phyloP scores from a whole-genome alignment of 2,329 filamentous ascomycete genomes.

The Pseudogymnoascus sp. region DNA sequence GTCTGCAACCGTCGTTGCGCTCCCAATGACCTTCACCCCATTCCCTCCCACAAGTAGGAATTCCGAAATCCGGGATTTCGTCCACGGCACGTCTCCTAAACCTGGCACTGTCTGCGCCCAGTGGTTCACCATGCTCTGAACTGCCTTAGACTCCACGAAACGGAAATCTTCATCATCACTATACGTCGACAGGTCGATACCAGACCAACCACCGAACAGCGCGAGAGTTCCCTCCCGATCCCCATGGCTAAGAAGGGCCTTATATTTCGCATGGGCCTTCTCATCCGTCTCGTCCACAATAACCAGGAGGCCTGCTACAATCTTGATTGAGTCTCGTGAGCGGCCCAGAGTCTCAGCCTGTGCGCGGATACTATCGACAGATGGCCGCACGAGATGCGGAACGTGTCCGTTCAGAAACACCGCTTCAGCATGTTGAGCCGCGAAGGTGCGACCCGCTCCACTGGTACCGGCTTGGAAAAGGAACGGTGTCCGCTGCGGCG shows the following conservation, averaged over 20 bases:
- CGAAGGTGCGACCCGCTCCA: constrained; percentile 56
- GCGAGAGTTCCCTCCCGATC: constrained; percentile 59
- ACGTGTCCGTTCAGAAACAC: constrained; percentile 60
- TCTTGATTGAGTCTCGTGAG: constrained; percentile 54
- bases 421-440: constrained; percentile 60
- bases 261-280: constrained; percentile 56
- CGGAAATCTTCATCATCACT: constrained; percentile 53
- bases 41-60: constrained; percentile 61
- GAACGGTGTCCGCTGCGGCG: constrained; percentile 58
- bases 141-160: constrained; percentile 34
- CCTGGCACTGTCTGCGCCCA: constrained; percentile 49
- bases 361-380: constrained; percentile 53
- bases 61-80: constrained; percentile 59
- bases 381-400: constrained; percentile 50
- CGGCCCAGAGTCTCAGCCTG: constrained; percentile 46
- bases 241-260: constrained; percentile 53
- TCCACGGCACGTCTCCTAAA: constrained; percentile 53
- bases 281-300: constrained; percentile 58
- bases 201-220: constrained; percentile 51
- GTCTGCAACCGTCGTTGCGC: constrained; percentile 54
- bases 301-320: constrained; percentile 60
- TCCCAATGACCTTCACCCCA: constrained; percentile 42
- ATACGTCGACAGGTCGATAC: constrained; percentile 30
- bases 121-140: constrained; percentile 29
- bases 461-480: constrained; percentile 63